Evolutionary conservation across 257 asterid genomes (phyloP).

Genomic region (Solanum arcanum): DNA sequence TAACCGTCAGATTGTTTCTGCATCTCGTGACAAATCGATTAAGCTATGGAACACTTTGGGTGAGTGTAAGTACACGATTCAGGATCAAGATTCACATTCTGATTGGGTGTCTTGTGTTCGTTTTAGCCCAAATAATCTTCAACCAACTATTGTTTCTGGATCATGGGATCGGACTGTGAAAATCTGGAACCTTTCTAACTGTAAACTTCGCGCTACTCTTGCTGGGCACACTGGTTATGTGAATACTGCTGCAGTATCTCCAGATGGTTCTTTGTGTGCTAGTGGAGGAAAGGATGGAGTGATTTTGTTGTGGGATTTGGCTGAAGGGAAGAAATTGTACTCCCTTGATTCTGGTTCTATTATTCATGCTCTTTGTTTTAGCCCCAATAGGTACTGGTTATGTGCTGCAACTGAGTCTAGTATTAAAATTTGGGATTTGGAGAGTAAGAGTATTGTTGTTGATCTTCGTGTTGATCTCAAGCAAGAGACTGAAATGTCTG

Average conservation of each 20-base stretch:
- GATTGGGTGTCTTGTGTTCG: constrained; percentile 76
- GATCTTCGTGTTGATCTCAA: constrained; percentile 56
- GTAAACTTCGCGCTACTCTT: constrained; percentile 29
- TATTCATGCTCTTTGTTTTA: constrained; percentile 3
- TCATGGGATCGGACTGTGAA: constrained; percentile 67
- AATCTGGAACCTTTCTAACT: constrained; percentile 55
- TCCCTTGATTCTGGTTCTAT: neutral
- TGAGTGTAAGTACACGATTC: constrained; percentile 54
- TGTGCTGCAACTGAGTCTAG: constrained; percentile 30
- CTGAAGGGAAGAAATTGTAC: constrained; percentile 1
- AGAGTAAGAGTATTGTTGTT: constrained; percentile 36
- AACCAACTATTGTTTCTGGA: constrained; percentile 57
- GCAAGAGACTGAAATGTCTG: constrained; percentile 52
- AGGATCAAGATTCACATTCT: constrained; percentile 40
- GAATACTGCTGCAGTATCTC: constrained; percentile 9
- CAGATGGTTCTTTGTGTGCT: constrained; percentile 13
- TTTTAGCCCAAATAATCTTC: constrained; percentile 41
- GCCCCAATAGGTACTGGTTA: constrained; percentile 8
- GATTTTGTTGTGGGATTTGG: constrained; percentile 48
- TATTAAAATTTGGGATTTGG: constrained; percentile 75
- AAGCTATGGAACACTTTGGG: constrained; percentile 26
- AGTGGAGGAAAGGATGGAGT: constrained; percentile 15
- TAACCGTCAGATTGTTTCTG: constrained; percentile 9
- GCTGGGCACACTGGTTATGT: constrained; percentile 15
- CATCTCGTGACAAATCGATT: constrained; percentile 11